Evolutionary conservation across 1,139 yeast species (phyloP), one percentile per base, ranked within the genome.

Genomic region (Meyerozyma sp.): DNA sequence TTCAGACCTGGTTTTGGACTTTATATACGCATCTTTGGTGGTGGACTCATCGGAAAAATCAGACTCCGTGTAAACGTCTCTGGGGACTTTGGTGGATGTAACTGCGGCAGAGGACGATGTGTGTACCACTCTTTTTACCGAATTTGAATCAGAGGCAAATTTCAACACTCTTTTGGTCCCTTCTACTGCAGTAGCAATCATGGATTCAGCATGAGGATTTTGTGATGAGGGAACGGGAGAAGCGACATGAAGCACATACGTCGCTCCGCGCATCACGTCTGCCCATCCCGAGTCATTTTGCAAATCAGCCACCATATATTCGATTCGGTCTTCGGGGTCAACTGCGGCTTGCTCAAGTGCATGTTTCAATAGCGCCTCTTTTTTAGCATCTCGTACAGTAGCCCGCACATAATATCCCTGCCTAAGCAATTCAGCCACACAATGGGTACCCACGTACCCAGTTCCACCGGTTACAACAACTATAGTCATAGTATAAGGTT

Each of bases 61-160:
- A 9, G 39, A 27, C 34, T 49, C 51, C 7, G 50, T 41, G 37
- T 45, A 41, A 8, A 44, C 43, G 27, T 51, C 52, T 1, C 58
- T 59, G 4, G 61, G 59, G 18, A 54, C 59, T 46, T 46, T 7
- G 48, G 46, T 43, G 20, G 44, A 47, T 41, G 44, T 30, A 40
- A 39, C 41, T 5, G 47, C 47, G 1, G 47, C 47, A 32, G 41
- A 38, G 5, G 47, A 45, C 6, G 47, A 45, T 5, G 47, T 45
- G 13, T 40, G 32, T 7, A 45, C 47, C 38, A 45, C 46, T 9
- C 47, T 36, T 27, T 26, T 34, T 2, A 45, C 42, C 5, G 30
- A 20, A 13, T 29, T 14, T 3, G 37, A 34, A 5, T 21, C 11
- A 5, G 26, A n/a, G 13, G 46, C 44, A n/a, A 42, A 44, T 8